Percentiles rank a stretch among this genome's conserved stretches.
phyloP scores from a whole-genome alignment of 2,329 filamentous ascomycete genomes.

The Aciculosporium take region DNA sequence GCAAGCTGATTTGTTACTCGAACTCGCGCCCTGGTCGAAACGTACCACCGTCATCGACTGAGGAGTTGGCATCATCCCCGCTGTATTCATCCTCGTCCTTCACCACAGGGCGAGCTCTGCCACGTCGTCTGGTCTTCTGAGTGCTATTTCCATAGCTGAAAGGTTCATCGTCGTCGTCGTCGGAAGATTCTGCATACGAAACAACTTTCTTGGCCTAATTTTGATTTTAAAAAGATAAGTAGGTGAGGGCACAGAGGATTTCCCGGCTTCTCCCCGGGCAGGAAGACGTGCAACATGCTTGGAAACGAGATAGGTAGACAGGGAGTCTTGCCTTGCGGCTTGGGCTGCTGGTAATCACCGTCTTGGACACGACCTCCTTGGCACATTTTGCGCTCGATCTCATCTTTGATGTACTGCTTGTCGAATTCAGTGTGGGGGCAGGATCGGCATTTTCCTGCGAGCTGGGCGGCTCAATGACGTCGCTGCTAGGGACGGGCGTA shows the following conservation, averaged over 20 bases:
- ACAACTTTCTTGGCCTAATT: constrained; percentile 41
- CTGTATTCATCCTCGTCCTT: constrained; percentile 60
- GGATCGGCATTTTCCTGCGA: constrained; percentile 51
- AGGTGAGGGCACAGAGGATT: too few species aligned
- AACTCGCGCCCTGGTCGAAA: not conserved
- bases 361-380: not conserved
- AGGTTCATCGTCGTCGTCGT: constrained; percentile 64
- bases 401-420: constrained; percentile 17
- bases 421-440: constrained; percentile 32
- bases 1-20: not conserved
- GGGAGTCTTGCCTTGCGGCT: constrained; percentile 54
- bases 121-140: constrained; percentile 24
- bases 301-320: not conserved
- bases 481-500: constrained; percentile 72
- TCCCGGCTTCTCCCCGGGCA: too few species aligned
- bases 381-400: constrained; percentile 15
- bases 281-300: too few species aligned
- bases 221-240: too few species aligned
- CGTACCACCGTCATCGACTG: constrained; percentile 48
- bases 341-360: constrained; percentile 50
- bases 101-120: constrained; percentile 42
- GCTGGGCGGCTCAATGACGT: constrained; percentile 51
- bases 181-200: constrained; percentile 76
- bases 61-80: constrained; percentile 45
- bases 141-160: constrained; percentile 34